Evolutionary conservation across 805 yeast genomes (phyloP).

Genomic region (Zygoascus flipseniorum): DNA sequence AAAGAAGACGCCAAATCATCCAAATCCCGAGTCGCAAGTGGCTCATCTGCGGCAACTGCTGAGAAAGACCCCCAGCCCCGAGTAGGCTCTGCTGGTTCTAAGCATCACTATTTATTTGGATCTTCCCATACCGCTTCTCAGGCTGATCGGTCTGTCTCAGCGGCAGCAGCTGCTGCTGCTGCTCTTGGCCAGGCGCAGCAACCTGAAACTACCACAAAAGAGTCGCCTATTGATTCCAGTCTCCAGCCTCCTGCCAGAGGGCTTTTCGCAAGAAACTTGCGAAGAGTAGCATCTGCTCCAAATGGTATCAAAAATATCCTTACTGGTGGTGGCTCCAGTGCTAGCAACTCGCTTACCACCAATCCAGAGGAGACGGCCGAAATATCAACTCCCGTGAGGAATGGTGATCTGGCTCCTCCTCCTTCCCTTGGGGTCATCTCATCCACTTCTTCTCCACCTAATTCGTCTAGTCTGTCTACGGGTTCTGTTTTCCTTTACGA

Average conservation of each 20-base stretch:
- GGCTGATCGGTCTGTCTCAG: neutral
- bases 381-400: neutral
- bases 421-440: neutral
- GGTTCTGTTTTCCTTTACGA: neutral
- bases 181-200: neutral
- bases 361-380: constrained; percentile 1
- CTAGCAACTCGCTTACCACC: neutral
- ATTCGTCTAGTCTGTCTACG: neutral
- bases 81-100: neutral
- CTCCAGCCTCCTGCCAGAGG: constrained; percentile 19
- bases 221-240: neutral
- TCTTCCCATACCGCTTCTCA: neutral
- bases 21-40: neutral
- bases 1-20: neutral
- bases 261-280: constrained; percentile 29
- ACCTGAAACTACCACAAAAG: neutral
- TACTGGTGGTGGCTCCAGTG: neutral
- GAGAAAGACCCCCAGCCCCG: neutral
- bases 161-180: neutral
- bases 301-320: constrained; percentile 38
- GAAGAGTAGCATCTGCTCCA: constrained; percentile 85
- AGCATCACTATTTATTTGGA: constrained; percentile 1
- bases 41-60: neutral
- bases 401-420: neutral
- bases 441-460: neutral